Conservation (phyloP, 2,329 filamentous ascomycete genomes). For the Ophiostoma triangulosporum region DNA sequence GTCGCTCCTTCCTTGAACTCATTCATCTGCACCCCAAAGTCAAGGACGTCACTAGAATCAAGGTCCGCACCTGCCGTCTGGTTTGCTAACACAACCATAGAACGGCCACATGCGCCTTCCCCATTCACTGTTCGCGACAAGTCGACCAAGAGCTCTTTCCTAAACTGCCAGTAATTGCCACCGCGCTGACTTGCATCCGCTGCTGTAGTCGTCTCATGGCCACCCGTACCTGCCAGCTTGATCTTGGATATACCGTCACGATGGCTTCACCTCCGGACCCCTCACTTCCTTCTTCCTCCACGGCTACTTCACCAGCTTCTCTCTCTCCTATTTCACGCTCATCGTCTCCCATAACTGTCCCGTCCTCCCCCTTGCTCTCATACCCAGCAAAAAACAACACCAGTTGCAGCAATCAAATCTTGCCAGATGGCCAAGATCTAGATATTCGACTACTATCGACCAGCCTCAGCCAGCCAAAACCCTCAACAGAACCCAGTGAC, state of each 20-base stretch:
- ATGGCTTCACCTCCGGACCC: constrained; percentile 1
- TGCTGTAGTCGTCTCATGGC: neutral
- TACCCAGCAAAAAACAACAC: neutral
- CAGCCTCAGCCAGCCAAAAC: neutral
- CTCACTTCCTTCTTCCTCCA: neutral
- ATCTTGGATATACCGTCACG: neutral
- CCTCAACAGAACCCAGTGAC: neutral
- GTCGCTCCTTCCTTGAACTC: constrained; percentile 1
- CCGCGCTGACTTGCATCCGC: neutral
- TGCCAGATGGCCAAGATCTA: neutral
- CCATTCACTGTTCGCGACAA: neutral
- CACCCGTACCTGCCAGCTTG: neutral
- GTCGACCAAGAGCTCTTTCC: neutral
- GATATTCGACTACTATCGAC: no score
- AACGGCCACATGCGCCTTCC: neutral
- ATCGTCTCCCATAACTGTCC: neutral
- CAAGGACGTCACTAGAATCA: neutral
- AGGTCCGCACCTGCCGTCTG: neutral
- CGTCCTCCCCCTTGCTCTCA: neutral
- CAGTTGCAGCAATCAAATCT: neutral
- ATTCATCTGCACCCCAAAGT: neutral
- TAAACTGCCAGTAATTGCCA: neutral
- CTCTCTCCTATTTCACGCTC: neutral
- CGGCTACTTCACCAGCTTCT: constrained; percentile 2
- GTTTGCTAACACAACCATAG: neutral